Evolutionary conservation across 352 stramenopile species (phyloP).

Genomic region (Pythium volutum): DNA sequence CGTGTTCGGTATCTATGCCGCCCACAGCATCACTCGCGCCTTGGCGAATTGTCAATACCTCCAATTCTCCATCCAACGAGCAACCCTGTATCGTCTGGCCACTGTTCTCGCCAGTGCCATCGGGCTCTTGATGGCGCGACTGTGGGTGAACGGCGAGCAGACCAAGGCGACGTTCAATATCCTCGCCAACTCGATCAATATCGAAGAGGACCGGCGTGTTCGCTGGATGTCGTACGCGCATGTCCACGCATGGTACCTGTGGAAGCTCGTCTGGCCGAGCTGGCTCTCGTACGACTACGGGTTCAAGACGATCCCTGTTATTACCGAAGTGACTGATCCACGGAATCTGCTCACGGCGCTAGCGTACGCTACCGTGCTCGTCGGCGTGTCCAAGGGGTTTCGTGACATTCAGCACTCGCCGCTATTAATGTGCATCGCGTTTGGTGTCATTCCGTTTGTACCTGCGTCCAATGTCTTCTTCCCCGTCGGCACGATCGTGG

Average conservation of each 20-base stretch:
- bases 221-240: slow-evolving; percentile 79
- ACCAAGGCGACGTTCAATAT: slow-evolving; percentile 76
- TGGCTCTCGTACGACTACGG: slow-evolving; percentile 91
- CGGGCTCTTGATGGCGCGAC: slow-evolving; percentile 21
- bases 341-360: slow-evolving; percentile 59
- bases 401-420: slow-evolving; percentile 25
- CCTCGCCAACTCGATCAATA: slow-evolving; percentile 85
- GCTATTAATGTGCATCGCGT: slow-evolving; percentile 54
- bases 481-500: slow-evolving; percentile 88
- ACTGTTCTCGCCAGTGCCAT: background rate
- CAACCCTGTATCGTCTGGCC: slow-evolving; percentile 20
- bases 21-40: slow-evolving; percentile 39
- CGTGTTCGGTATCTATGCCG: slow-evolving; percentile 68
- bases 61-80: background rate
- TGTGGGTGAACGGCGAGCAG: slow-evolving; percentile 71
- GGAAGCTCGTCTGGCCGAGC: slow-evolving; percentile 86
- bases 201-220: slow-evolving; percentile 33
- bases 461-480: slow-evolving; percentile 91
- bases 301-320: slow-evolving; percentile 79
- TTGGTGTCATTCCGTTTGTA: slow-evolving; percentile 86
- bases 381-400: slow-evolving; percentile 25
- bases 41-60: background rate
- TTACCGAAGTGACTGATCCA: slow-evolving; percentile 46
- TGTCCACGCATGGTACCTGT: slow-evolving; percentile 86
- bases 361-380: slow-evolving; percentile 53